Percentiles rank a stretch among this genome's conserved stretches.
Conservation (phyloP, 1,284 basidiomycete species). For the Polyporus tsugae region DNA sequence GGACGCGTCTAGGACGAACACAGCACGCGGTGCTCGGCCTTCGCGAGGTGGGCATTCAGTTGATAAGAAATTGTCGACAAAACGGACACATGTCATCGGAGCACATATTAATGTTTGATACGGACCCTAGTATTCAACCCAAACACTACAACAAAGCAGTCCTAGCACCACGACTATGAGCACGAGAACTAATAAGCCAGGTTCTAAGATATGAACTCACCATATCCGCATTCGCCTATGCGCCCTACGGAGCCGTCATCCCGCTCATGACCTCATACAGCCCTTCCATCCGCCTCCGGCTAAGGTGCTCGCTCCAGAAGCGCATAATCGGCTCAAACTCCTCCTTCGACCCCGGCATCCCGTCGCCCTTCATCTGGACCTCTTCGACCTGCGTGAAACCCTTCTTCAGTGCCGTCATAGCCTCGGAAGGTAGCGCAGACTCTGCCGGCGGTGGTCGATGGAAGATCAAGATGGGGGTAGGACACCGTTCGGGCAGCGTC, state of each 20-base stretch:
- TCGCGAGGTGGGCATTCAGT: not conserved
- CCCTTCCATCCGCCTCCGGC: slow-evolving; percentile 66
- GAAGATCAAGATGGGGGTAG: slow-evolving; percentile 72
- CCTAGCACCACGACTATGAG: not conserved
- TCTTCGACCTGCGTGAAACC: slow-evolving; percentile 64
- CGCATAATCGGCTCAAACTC: slow-evolving; percentile 88
- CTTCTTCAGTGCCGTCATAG: slow-evolving; percentile 61
- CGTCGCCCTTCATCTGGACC: slow-evolving; percentile 53
- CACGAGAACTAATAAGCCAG: not conserved
- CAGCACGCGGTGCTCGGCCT: not conserved
- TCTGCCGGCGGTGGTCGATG: slow-evolving; percentile 60
- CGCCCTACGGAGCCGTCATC: slow-evolving; percentile 25
- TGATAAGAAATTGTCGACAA: not conserved
- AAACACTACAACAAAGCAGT: not conserved
- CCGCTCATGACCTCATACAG: slow-evolving; percentile 78
- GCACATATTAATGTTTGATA: not conserved
- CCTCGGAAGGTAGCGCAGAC: slow-evolving; percentile 52
- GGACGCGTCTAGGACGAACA: not conserved
- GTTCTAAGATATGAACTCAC: not conserved
- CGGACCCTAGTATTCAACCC: not conserved
- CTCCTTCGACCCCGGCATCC: slow-evolving; percentile 79
- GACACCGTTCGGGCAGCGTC: slow-evolving; percentile 56
- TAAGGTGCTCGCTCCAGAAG: slow-evolving; percentile 83
- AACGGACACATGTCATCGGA: not conserved
- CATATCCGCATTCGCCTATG: not conserved